Conservation (phyloP, 148 eudicot genomes). For the Cornus suecica region DNA sequence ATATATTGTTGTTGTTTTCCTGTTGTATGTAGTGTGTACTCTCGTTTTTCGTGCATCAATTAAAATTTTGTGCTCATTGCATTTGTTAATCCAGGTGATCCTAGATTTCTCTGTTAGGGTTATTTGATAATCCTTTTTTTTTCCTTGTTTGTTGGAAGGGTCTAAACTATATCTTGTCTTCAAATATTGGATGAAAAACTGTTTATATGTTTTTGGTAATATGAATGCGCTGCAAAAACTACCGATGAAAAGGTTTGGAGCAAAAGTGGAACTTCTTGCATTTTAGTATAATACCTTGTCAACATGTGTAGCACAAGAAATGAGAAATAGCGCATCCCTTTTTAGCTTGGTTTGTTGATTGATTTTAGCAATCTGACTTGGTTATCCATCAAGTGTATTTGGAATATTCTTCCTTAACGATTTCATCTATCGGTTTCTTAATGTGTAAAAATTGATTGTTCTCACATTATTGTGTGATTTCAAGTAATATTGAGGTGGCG, state of each 20-base stretch:
- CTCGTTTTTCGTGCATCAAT: too few relatives aligned
- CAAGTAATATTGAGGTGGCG: neutral
- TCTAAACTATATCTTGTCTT: neutral
- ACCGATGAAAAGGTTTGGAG: neutral
- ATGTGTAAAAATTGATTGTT: neutral
- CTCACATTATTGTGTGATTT: neutral
- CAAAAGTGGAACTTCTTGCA: neutral
- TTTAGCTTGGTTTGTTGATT: neutral
- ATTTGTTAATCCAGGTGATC: neutral
- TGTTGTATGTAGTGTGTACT: too few relatives aligned
- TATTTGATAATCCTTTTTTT: neutral
- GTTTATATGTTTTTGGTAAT: neutral
- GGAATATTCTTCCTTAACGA: neutral
- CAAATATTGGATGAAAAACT: neutral
- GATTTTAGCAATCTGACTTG: neutral
- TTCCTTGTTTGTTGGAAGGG: neutral
- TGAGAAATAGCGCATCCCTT: neutral
- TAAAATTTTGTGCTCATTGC: too few relatives aligned
- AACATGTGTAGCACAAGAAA: neutral
- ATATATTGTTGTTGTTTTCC: too few relatives aligned
- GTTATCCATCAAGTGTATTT: neutral
- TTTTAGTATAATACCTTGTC: neutral
- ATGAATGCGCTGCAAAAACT: neutral
- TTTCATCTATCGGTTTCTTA: neutral
- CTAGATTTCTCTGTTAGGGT: neutral